Evolutionary conservation across 257 asterid species (phyloP).

Genomic region (Thymus quinquecostatus): DNA sequence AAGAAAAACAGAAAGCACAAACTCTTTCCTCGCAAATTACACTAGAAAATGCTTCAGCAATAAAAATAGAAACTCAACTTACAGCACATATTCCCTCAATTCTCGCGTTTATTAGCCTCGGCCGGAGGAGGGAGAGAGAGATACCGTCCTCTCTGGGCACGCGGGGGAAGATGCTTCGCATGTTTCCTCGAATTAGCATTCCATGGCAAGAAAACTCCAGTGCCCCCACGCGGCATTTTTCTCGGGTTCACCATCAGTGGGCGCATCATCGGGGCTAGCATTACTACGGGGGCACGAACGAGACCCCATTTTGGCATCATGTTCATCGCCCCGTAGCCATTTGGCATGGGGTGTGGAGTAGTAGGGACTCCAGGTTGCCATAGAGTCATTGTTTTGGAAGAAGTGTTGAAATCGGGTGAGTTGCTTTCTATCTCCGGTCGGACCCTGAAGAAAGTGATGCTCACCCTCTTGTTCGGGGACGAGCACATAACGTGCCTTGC

Average conservation of each 20-base stretch:
- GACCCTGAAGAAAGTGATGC: slow-evolving; percentile 81
- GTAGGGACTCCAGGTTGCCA: slow-evolving; percentile 76
- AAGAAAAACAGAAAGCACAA: slow-evolving; percentile 21
- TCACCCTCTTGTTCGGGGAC: slow-evolving; percentile 77
- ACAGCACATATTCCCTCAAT: slow-evolving; percentile 26
- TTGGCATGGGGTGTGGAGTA: slow-evolving; percentile 48
- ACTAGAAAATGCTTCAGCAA: slow-evolving; percentile 32
- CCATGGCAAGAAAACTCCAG: slow-evolving; percentile 96
- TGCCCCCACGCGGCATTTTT: slow-evolving; percentile 73
- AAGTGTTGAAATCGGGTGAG: slow-evolving; percentile 38
- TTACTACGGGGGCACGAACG: slow-evolving; percentile 66
- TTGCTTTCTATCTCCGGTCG: slow-evolving; percentile 49
- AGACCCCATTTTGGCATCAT: slow-evolving; percentile 78
- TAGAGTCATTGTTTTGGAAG: slow-evolving; percentile 58
- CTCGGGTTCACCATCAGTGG: slow-evolving; percentile 59
- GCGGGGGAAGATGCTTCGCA: slow-evolving; percentile 83
- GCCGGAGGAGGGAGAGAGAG: slow-evolving; percentile 65
- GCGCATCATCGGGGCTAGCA: slow-evolving; percentile 66
- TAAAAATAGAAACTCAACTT: slow-evolving; percentile 33
- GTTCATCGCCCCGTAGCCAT: slow-evolving; percentile 44
- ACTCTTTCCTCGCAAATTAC: slow-evolving; percentile 40
- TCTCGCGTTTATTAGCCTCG: slow-evolving; percentile 44
- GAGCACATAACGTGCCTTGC: slow-evolving; percentile 96
- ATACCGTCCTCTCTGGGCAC: slow-evolving; percentile 76
- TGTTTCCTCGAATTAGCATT: slow-evolving; percentile 63